These are phyloP conservation scores for Nakazawaea anatomiae DNA, from an alignment of 805 yeast genomes.

Conservation along the genomic window DNA sequence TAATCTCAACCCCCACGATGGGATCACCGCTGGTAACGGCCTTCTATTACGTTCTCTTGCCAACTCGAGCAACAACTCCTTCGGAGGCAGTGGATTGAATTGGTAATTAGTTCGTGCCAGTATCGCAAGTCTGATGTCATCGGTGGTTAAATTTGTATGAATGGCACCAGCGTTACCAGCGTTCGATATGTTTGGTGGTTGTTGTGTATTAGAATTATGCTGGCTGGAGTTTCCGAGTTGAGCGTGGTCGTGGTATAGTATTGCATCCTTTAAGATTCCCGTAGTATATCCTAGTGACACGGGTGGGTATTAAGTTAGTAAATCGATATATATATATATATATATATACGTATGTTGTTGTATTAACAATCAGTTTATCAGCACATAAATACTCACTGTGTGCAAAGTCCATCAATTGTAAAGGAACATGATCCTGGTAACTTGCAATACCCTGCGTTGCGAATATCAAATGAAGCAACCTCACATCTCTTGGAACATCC, in stretches of 20 bases:
- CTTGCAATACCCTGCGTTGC: slow-evolving; percentile 91
- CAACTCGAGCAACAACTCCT: slow-evolving; percentile 81
- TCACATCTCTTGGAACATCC: slow-evolving; percentile 80
- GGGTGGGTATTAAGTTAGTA: no score
- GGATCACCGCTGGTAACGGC: slow-evolving; percentile 86
- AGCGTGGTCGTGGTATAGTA: slow-evolving; percentile 82
- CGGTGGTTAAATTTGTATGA: slow-evolving; percentile 62
- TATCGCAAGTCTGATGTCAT: slow-evolving; percentile 87
- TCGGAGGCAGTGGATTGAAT: slow-evolving; percentile 93
- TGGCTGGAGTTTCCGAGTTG: slow-evolving; percentile 21
- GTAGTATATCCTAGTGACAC: slow-evolving; percentile 57
- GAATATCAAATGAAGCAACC: slow-evolving; percentile 80
- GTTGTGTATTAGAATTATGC: slow-evolving; percentile 13
- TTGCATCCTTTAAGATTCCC: slow-evolving; percentile 83
- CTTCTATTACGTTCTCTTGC: slow-evolving; percentile 90
- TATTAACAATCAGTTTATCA: no score
- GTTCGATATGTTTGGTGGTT: slow-evolving; percentile 24
- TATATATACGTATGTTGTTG: no score
- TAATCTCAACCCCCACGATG: slow-evolving; percentile 84
- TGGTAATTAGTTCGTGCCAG: slow-evolving; percentile 94
- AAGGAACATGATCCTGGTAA: slow-evolving; percentile 93
- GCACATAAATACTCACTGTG: slow-evolving; percentile 36
- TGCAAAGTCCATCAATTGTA: slow-evolving; percentile 96
- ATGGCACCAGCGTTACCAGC: slow-evolving; percentile 32
- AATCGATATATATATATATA: no score